These are phyloP conservation scores for Endoconidiophora laricicola DNA, from an alignment of 2,329 filamentous ascomycete species.

Conservation along the genomic window DNA sequence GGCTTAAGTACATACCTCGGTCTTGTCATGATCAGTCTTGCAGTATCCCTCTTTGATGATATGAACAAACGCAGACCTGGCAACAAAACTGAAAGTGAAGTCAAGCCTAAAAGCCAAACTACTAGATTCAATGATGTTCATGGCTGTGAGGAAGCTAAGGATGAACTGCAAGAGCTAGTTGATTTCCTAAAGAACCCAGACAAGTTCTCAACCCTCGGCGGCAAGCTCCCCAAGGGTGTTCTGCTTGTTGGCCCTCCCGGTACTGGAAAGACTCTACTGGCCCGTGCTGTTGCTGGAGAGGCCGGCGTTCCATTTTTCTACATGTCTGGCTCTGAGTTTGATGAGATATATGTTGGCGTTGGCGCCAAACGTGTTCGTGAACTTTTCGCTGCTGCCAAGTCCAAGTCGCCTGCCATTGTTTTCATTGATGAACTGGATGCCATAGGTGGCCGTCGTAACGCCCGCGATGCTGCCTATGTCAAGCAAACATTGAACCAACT, in stretches of 20 bases:
- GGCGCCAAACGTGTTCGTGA: conserved; percentile 92
- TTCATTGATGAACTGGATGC: conserved; percentile 93
- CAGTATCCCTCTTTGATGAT: conserved; percentile 50
- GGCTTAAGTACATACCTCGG: conserved; percentile 63
- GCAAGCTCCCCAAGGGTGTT: conserved; percentile 93
- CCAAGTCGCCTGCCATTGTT: conserved; percentile 80
- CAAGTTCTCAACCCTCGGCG: conserved; percentile 82
- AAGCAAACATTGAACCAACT: conserved; percentile 97
- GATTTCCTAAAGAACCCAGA: conserved; percentile 91
- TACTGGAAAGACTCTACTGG: conserved; percentile 92
- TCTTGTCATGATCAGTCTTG: conserved; percentile 61
- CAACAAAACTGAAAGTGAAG: conserved; percentile 60
- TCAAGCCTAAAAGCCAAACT: conserved; percentile 81
- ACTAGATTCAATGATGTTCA: conserved; percentile 88
- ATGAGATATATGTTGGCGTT: conserved; percentile 95
- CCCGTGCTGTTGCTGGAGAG: conserved; percentile 88
- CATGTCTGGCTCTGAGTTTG: conserved; percentile 98
- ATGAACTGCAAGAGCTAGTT: conserved; percentile 90
- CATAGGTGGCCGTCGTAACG: conserved; percentile 85
- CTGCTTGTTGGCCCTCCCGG: conserved; percentile 88
- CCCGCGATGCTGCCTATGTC: conserved; percentile 81
- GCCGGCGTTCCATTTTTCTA: conserved; percentile 98
- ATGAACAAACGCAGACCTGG: conserved; percentile 58
- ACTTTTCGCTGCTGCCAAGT: conserved; percentile 66
- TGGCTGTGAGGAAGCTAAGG: conserved; percentile 94